These are phyloP conservation scores for Candida jianshihensis DNA, from an alignment of 805 yeast species.

Conservation along the genomic window DNA sequence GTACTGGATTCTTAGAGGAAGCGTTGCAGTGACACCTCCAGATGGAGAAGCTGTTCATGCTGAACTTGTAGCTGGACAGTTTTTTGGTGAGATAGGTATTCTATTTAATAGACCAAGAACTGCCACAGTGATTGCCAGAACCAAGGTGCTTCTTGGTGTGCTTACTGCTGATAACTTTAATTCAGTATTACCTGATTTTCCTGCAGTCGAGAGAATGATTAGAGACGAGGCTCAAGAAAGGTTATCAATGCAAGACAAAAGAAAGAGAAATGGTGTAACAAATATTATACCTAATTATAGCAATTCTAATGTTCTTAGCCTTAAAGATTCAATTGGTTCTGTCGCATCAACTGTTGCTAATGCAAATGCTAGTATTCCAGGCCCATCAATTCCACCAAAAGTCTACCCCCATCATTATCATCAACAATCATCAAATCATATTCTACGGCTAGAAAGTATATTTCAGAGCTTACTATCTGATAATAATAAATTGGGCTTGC, in stretches of 20 bases:
- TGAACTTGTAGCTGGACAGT: slow-evolving; percentile 59
- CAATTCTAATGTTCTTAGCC: neutral
- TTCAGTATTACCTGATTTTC: slow-evolving; percentile 53
- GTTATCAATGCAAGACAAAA: slow-evolving; percentile 61
- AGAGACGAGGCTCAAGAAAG: slow-evolving; percentile 78
- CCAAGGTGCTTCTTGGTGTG: slow-evolving; percentile 61
- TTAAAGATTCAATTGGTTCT: slow-evolving; percentile 9
- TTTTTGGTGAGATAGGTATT: slow-evolving; percentile 77
- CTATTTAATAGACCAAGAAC: slow-evolving; percentile 70
- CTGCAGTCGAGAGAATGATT: slow-evolving; percentile 57
- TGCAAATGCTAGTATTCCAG: slow-evolving; percentile 30
- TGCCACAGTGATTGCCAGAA: slow-evolving; percentile 68
- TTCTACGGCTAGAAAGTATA: neutral
- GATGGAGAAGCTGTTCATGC: slow-evolving; percentile 76
- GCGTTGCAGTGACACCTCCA: slow-evolving; percentile 68
- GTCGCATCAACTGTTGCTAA: slow-evolving; percentile 26
- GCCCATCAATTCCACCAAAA: slow-evolving; percentile 33
- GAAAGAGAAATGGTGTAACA: slow-evolving; percentile 37
- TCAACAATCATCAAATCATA: slow-evolving; percentile 2
- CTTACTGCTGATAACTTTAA: slow-evolving; percentile 58
- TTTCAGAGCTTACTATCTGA: neutral
- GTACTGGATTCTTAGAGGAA: slow-evolving; percentile 76
- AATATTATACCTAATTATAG: slow-evolving; percentile 19
- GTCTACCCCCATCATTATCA: slow-evolving; percentile 10
- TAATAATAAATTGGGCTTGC: slow-evolving; percentile 3